Evolutionary conservation across 768 basidiomycete species (phyloP).

Genomic region (Austroboletus festivus): DNA sequence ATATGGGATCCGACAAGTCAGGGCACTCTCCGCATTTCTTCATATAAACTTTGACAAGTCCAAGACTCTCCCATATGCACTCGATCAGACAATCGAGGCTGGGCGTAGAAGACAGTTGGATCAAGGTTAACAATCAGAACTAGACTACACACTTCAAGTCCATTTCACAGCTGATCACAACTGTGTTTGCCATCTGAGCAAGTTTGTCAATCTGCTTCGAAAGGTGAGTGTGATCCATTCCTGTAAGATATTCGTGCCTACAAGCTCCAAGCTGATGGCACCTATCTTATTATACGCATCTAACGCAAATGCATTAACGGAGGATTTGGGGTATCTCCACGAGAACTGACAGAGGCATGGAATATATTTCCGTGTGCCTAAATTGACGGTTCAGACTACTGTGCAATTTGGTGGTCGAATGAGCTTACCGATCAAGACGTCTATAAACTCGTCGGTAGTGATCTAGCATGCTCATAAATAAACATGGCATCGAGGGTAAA

Average conservation of each 20-base stretch:
- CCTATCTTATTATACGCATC: slow-evolving; percentile 98
- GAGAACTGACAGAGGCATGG: slow-evolving; percentile 79
- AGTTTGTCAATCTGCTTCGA: slow-evolving; percentile 64
- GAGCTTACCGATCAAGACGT: slow-evolving; percentile 82
- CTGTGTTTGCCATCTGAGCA: slow-evolving; percentile 74
- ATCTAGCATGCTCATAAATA: slow-evolving; percentile 52
- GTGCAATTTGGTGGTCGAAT: background rate
- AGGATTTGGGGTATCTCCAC: background rate
- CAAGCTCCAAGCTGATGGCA: slow-evolving; percentile 74
- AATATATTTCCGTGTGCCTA: slow-evolving; percentile 91
- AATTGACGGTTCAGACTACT: slow-evolving; percentile 1
- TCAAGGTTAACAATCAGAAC: background rate
- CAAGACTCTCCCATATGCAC: slow-evolving; percentile 76
- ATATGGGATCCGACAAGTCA: slow-evolving; percentile 88
- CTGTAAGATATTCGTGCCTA: slow-evolving; percentile 5
- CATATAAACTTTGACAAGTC: slow-evolving; percentile 89
- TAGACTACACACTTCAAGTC: slow-evolving; percentile 67
- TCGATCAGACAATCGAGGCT: slow-evolving; percentile 75
- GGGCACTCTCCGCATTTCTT: slow-evolving; percentile 96
- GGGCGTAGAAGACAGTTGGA: slow-evolving; percentile 1
- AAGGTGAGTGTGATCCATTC: background rate
- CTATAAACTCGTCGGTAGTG: slow-evolving; percentile 94
- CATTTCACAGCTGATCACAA: slow-evolving; percentile 98
- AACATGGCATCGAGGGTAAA: slow-evolving; percentile 1
- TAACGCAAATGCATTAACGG: slow-evolving; percentile 25